Evolutionary conservation across 2,329 filamentous ascomycete species (phyloP), one percentile per base, ranked within the genome.

Genomic region (Nakataea oryzae): DNA sequence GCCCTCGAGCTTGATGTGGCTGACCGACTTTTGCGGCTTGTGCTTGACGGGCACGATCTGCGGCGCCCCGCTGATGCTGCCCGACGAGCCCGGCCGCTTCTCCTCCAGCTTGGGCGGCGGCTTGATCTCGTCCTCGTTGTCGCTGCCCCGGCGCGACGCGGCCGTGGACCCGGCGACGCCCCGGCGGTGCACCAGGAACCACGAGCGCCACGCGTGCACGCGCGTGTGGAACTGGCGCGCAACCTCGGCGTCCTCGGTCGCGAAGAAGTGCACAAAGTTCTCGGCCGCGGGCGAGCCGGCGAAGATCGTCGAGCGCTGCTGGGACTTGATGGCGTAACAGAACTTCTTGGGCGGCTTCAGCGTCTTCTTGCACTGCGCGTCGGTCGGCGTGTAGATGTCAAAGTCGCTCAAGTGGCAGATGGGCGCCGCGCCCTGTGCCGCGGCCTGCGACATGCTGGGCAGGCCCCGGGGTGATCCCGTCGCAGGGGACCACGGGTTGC

Each of bases 231-330:
- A 96, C 17, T 78, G 76, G n/a, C 82, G 80, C 0, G 90, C 90
- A 1, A 86, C 74, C 1, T 77, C 72, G 6, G 81, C 76, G 68
- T 97, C 90, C 57, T 91, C 90, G 1, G 89, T 91, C 63, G 86
- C 88, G 75, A 97, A 96, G 74, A 93, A 96, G 70, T 97, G 93
- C 3, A 96, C 89, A 70, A 91, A 97, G 67, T 93, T 93, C 60
- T 90, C 86, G 7, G 34, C 29, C 21, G 28, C 47, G 3, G 87
- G 89, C 61, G 88, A 87, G 7, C 21, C 41, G 61, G 91, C 77
- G 69, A 97, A 97, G 69, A 96, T 86, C 63, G 84, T 86, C 0
- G 88, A 88, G 74, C 93, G 96, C 70, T 96, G 88, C 75, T 96
- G 92, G 68, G 90, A 96, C 75, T 96, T 97, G 68, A 97, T 82